A percentile compares a stretch with the other conserved stretches of the same genome.
These are phyloP conservation scores for Aspergillus incahuasiensis DNA, from an alignment of 495 filamentous ascomycete species.

Conservation along the genomic window DNA sequence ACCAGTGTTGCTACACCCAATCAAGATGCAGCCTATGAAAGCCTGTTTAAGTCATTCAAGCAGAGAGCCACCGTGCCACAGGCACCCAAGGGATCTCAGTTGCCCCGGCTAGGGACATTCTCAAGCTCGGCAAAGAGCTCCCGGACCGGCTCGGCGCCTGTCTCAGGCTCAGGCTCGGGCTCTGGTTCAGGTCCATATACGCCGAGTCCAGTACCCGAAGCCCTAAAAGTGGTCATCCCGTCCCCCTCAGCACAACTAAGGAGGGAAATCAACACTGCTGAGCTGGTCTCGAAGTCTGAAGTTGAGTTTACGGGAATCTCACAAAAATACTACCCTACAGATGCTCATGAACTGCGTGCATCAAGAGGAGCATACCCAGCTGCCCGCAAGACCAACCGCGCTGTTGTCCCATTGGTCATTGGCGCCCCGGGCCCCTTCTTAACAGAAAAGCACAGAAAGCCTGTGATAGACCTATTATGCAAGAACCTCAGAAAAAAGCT, in stretches of 20 bases:
- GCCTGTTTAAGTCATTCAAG: neutral
- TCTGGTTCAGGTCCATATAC: neutral
- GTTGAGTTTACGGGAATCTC: slow-evolving; percentile 16
- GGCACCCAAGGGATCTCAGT: neutral
- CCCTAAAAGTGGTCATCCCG: slow-evolving; percentile 22
- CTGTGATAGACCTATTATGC: slow-evolving; percentile 5
- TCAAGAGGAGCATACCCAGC: slow-evolving; percentile 22
- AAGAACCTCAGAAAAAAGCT: slow-evolving; percentile 25
- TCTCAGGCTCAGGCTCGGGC: too few species aligned
- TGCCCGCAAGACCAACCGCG: slow-evolving; percentile 16
- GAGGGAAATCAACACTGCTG: slow-evolving; percentile 12
- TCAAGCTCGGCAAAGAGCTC: neutral
- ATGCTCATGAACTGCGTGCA: slow-evolving; percentile 19
- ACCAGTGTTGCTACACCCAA: neutral
- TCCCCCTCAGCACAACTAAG: slow-evolving; percentile 21
- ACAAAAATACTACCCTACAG: slow-evolving; percentile 23
- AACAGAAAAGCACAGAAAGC: slow-evolving; percentile 5
- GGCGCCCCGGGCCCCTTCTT: slow-evolving; percentile 10
- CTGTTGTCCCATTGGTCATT: slow-evolving; percentile 4
- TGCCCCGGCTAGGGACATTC: neutral
- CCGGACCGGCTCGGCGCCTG: neutral
- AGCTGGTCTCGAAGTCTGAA: neutral
- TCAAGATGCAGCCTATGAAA: neutral
- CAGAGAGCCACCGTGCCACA: neutral
- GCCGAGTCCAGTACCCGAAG: slow-evolving; percentile 7